These are phyloP conservation scores for Lignosus rhinocerotis DNA, from an alignment of 1,284 basidiomycete species.

Conservation along the genomic window DNA sequence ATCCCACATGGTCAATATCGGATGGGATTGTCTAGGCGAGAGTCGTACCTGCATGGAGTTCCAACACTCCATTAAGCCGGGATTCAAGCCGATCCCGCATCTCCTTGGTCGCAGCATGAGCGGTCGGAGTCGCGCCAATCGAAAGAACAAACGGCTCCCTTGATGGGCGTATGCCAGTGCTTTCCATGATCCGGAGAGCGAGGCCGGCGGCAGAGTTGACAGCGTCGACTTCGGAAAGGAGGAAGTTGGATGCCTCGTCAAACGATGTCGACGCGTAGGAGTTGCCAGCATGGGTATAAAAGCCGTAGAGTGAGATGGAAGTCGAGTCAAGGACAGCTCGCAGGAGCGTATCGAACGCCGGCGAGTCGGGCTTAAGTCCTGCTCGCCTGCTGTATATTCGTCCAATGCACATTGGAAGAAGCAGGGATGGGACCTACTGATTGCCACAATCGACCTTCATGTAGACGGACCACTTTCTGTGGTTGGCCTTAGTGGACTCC, in stretches of 20 bases:
- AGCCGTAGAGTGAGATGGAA: constrained; percentile 70
- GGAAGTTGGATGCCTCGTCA: constrained; percentile 61
- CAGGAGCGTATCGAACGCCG: constrained; percentile 59
- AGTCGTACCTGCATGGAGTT: constrained; percentile 70
- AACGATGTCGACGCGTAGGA: constrained; percentile 73
- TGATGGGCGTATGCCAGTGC: constrained; percentile 33
- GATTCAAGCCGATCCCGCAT: constrained; percentile 46
- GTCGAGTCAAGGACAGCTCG: constrained; percentile 50
- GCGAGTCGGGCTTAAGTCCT: constrained; percentile 62
- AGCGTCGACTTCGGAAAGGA: constrained; percentile 72
- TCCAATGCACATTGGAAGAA: background rate
- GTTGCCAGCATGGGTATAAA: constrained; percentile 82
- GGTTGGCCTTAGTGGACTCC: constrained; percentile 41
- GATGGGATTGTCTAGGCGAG: background rate
- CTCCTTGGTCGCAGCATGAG: constrained; percentile 69
- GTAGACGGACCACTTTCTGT: constrained; percentile 71
- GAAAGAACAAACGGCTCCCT: constrained; percentile 66
- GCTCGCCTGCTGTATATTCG: constrained; percentile 60
- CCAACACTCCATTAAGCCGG: constrained; percentile 60
- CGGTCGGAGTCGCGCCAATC: constrained; percentile 86
- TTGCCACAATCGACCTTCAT: constrained; percentile 82
- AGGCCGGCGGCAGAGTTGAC: constrained; percentile 67
- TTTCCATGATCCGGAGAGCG: constrained; percentile 50
- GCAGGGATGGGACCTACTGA: constrained; percentile 50
- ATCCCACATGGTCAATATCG: constrained; percentile 1